Base-by-base conservation (phyloP, 371 early-diverging fungal species). In the Haplosporangium sp. region DNA sequence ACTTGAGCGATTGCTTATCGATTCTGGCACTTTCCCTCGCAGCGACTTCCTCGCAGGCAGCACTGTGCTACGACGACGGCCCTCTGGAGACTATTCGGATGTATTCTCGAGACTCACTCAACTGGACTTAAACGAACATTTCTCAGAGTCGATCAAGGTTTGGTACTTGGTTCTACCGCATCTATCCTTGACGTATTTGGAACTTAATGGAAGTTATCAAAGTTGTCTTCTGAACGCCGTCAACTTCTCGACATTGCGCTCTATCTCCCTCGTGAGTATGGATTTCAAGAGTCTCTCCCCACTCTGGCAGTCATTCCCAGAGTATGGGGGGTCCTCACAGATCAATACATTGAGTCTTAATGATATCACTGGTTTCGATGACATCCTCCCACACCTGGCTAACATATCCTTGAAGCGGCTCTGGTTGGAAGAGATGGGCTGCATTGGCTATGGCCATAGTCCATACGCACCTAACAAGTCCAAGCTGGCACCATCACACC, bases 1-100 rank as follows among this genome's bases (percentile, higher is more conserved):
- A 6, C 54, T 63, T n/a, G 63, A 63, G 10, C 55, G 53, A 14
- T 16, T 54, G 63, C 18, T 63, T 12, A 4, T 63, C 18, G 63
- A 63, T 12, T 6, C 4, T 16, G 13, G 10, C 4, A 4, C 29
- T 6, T 36, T 21, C 0, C 5, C 36, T 9, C 13, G 36, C 23
- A 21, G 6, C 51, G 51, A 18, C 11, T 3, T n/a, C 14, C 18
- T 51, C 18, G 1, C 51, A 5, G 11, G 18, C n/a, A 20, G 21
- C 20, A 20, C 18, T 41, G 16, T 9, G 38, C 41, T n/a, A 29
- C 18, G n/a, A 55, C 41, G 36, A 38, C 55, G 18, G 11, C 20
- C 53, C 18, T 37, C n/a, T 20, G 14, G 53, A 41, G 23, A 29
- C 38, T 42, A 36, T 36, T 11, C 13, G 9, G 50, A 45, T 36